Conservation (phyloP, 2,329 filamentous ascomycete genomes). For the Dactylellina leptospora region DNA sequence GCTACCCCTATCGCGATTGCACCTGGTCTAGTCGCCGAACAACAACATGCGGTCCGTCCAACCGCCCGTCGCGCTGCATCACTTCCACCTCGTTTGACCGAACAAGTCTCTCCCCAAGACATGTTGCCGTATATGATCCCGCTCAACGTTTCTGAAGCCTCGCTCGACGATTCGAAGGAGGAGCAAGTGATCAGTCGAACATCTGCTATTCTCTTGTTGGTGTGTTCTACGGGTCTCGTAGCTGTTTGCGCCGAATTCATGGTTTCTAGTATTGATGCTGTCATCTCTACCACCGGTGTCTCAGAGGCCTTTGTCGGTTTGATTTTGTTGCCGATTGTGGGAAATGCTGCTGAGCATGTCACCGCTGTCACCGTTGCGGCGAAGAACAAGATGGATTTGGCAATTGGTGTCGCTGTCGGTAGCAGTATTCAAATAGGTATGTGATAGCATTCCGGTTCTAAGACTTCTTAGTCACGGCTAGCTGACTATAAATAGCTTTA, state of each 20-base stretch:
- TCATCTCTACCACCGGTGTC: conserved; percentile 67
- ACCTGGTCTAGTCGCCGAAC: conserved; percentile 70
- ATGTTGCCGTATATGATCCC: conserved; percentile 46
- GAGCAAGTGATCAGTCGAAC: conserved; percentile 58
- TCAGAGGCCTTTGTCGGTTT: conserved; percentile 75
- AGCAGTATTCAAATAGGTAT: conserved; percentile 73
- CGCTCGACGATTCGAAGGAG: conserved; percentile 47
- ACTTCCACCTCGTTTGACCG: conserved; percentile 73
- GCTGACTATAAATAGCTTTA: no score
- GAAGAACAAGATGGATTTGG: conserved; percentile 80
- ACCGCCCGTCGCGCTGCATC: conserved; percentile 73
- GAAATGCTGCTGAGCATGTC: conserved; percentile 77
- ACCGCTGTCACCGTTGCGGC: conserved; percentile 75
- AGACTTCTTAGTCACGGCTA: neutral
- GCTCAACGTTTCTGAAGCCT: conserved; percentile 48
- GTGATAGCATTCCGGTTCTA: no score
- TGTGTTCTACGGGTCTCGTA: conserved; percentile 72
- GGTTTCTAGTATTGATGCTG: conserved; percentile 72
- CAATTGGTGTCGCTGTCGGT: conserved; percentile 76
- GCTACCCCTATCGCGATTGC: conserved; percentile 63
- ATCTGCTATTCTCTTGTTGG: conserved; percentile 69
- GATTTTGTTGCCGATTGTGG: conserved; percentile 76
- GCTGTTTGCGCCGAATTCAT: conserved; percentile 76
- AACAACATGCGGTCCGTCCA: conserved; percentile 11
- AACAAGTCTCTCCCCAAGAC: conserved; percentile 54